phyloP scores from a whole-genome alignment of 2,329 filamentous ascomycete species.

The Colletotrichum lentis region DNA sequence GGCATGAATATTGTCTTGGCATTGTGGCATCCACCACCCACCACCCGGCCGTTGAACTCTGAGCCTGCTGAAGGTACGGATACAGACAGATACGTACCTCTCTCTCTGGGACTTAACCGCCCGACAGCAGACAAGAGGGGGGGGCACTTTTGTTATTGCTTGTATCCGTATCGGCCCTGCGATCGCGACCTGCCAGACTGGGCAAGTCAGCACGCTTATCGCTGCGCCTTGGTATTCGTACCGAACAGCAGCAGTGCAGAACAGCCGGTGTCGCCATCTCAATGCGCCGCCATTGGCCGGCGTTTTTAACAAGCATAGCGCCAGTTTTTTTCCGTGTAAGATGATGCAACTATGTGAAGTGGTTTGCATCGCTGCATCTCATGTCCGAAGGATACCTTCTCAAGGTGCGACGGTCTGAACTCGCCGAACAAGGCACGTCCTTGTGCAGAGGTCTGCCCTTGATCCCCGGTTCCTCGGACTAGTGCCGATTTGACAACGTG shows the following conservation, averaged over 20 bases:
- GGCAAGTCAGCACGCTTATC: slow-evolving; percentile 16
- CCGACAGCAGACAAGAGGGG: not conserved
- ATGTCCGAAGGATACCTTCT: slow-evolving; percentile 11
- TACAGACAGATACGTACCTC: not conserved
- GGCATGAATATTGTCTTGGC: slow-evolving; percentile 34
- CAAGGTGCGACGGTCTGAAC: slow-evolving; percentile 29
- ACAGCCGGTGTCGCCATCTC: not conserved
- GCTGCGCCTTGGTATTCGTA: not conserved
- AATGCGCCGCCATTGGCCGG: slow-evolving; percentile 1
- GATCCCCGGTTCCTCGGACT: slow-evolving; percentile 12
- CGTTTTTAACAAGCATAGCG: not conserved
- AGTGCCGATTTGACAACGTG: not conserved
- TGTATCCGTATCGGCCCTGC: slow-evolving; percentile 7
- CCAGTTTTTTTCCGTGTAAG: not conserved
- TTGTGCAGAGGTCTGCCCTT: slow-evolving; percentile 7
- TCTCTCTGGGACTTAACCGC: not conserved
- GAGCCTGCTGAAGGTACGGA: not conserved
- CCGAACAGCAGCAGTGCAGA: not conserved
- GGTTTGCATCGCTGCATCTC: slow-evolving; percentile 22
- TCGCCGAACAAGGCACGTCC: slow-evolving; percentile 20
- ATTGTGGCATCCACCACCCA: too few relatives aligned
- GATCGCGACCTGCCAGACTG: slow-evolving; percentile 26
- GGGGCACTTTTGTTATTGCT: not conserved
- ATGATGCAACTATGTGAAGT: not conserved
- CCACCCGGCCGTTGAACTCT: slow-evolving; percentile 25